Evolutionary conservation across 495 filamentous ascomycete genomes (phyloP).

Genomic region (Tuber indicum): DNA sequence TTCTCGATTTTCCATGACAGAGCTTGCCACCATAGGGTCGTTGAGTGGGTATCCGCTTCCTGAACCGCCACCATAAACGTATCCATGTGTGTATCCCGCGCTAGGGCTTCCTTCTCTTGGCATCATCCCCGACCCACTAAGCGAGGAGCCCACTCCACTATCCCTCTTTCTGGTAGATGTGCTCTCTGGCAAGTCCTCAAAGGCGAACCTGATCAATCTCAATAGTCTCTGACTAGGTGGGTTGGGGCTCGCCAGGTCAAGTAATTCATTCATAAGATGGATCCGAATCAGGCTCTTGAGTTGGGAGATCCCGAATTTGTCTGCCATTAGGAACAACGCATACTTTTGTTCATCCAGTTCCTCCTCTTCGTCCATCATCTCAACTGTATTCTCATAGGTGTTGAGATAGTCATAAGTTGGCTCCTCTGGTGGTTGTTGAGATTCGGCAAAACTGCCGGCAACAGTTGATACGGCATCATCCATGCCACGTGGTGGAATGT

Average conservation of each 20-base stretch:
- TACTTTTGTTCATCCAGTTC: slow-evolving; percentile 42
- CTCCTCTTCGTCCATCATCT: slow-evolving; percentile 41
- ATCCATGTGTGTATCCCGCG: slow-evolving; percentile 38
- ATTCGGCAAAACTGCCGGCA: slow-evolving; percentile 33
- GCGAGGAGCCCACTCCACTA: slow-evolving; percentile 37
- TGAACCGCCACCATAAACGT: slow-evolving; percentile 35
- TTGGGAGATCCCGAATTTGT: slow-evolving; percentile 42
- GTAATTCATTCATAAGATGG: slow-evolving; percentile 40
- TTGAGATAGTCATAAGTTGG: slow-evolving; percentile 35
- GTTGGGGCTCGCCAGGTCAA: slow-evolving; percentile 35
- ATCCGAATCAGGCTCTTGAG: slow-evolving; percentile 42
- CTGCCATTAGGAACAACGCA: slow-evolving; percentile 41
- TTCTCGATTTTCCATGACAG: slow-evolving; percentile 39
- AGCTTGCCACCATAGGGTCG: slow-evolving; percentile 35
- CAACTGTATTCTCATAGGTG: slow-evolving; percentile 35
- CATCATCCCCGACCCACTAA: slow-evolving; percentile 28
- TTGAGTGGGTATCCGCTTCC: slow-evolving; percentile 37
- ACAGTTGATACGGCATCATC: slow-evolving; percentile 36
- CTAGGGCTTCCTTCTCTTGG: slow-evolving; percentile 39
- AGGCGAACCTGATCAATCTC: slow-evolving; percentile 40
- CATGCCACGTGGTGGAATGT: slow-evolving; percentile 40
- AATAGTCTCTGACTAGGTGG: slow-evolving; percentile 35
- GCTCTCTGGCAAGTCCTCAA: slow-evolving; percentile 40
- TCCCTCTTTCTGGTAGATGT: slow-evolving; percentile 37
- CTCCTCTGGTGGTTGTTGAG: slow-evolving; percentile 33